phyloP scores from a whole-genome alignment of 805 yeast species.

The Hemisphaericaspora nanyangensis region DNA sequence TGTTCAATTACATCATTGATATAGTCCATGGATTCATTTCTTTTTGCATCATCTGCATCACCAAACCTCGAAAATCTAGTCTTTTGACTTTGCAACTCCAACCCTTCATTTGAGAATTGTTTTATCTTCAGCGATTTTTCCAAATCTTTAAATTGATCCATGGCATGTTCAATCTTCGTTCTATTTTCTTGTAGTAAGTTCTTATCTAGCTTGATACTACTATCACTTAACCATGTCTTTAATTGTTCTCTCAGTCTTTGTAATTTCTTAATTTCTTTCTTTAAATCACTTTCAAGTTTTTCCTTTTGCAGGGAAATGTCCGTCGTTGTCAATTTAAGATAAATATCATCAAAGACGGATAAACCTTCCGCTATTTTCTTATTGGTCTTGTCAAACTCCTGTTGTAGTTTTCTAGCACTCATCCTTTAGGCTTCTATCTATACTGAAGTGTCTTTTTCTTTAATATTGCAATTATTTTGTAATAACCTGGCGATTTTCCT shows the following conservation, averaged over 20 bases:
- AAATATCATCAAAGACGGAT: slow-evolving; percentile 75
- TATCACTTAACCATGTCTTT: slow-evolving; percentile 89
- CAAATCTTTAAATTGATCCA: slow-evolving; percentile 94
- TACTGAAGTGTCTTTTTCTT: too few relatives aligned
- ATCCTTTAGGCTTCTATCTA: slow-evolving; percentile 14
- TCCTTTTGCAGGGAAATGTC: slow-evolving; percentile 89
- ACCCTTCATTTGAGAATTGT: slow-evolving; percentile 90
- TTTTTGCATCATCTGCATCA: slow-evolving; percentile 80
- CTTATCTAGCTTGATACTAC: slow-evolving; percentile 76
- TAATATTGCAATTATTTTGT: too few relatives aligned
- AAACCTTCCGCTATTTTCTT: slow-evolving; percentile 90
- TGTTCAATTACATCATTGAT: slow-evolving; percentile 72
- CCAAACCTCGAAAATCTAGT: slow-evolving; percentile 26
- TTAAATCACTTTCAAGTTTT: slow-evolving; percentile 85
- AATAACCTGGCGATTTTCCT: too few relatives aligned
- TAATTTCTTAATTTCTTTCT: slow-evolving; percentile 90
- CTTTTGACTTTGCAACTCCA: slow-evolving; percentile 54
- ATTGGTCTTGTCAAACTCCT: slow-evolving; percentile 90
- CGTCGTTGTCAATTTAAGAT: slow-evolving; percentile 78
- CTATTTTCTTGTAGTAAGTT: slow-evolving; percentile 53
- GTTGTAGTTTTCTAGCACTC: slow-evolving; percentile 46
- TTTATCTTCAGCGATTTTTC: slow-evolving; percentile 92
- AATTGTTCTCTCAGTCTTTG: slow-evolving; percentile 94
- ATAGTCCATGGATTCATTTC: slow-evolving; percentile 67
- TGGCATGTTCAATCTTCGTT: slow-evolving; percentile 74